Base-by-base conservation (phyloP, 306 rosid species). In the Fragaria vesca region DNA sequence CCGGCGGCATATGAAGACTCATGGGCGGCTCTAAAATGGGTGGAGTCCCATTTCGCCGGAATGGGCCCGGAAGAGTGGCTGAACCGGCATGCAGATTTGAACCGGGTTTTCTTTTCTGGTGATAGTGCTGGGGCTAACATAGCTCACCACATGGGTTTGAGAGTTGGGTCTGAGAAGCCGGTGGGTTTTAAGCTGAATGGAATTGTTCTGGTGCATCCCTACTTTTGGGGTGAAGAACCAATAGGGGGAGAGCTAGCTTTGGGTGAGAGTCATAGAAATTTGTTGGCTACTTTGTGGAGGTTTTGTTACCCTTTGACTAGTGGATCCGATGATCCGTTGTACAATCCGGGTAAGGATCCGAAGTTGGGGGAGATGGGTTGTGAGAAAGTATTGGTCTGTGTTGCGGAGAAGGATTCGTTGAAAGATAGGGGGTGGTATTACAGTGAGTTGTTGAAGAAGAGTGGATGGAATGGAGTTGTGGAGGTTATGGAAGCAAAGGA, bases 101-200 rank as follows among this genome's bases (percentile, higher is more conserved):
- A 10, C 0, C 48, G 69, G 0, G 81, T 85, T 26, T 89, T 80
- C 82, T 12, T 87, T 7, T 90, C 89, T 0, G 91, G 96, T 0
- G 96, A 89, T 66, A 91, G 96, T 26, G 96, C 96, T 32, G 93
- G 96, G 0, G 91, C 76, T 0, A 91, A 84, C 51, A 46, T 91
- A 2, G 85, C 88, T 0, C 93, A 91, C 60, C 69, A 50, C 75
- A 78, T 86, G 90, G 91, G 82, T 8, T 75, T 83, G 79, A 72
- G 80, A 2, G 48, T 74, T 0, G 76, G 57, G 0, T 3, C 13
- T 0, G 84, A 83, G n/a, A 85, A 79, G 0, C 43, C 82, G 3
- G 40, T 1, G 0, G 84, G 76, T 6, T 4, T 85, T 18, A 85
- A 38, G 0, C 84, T 87, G 0, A 26, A 61, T 0, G 96, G 96